phyloP scores from a whole-genome alignment of 441 rosid genomes.

The Dalechampia spathulata region DNA sequence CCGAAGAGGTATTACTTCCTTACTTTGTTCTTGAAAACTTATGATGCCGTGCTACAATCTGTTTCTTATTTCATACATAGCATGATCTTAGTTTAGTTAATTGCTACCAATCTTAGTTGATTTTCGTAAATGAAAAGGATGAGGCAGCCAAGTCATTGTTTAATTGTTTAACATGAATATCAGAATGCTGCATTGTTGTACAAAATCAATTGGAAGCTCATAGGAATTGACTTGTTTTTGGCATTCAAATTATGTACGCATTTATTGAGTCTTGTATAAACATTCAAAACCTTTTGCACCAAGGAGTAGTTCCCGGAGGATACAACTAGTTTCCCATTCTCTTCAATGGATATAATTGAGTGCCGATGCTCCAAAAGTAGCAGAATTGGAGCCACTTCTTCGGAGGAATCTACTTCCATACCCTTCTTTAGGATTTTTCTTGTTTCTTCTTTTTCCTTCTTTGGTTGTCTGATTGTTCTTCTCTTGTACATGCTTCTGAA shows the following conservation, averaged over 20 bases:
- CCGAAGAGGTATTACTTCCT: conserved; percentile 62
- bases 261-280: not conserved
- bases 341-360: too few relatives aligned
- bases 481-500: not conserved
- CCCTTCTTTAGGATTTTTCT: not conserved
- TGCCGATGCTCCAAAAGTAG: too few relatives aligned
- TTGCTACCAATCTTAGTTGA: too few relatives aligned
- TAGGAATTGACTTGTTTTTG: not conserved
- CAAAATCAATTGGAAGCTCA: not conserved
- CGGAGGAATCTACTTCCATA: not conserved
- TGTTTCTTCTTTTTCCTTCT: too few relatives aligned
- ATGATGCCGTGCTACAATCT: not conserved
- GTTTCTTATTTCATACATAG: too few relatives aligned
- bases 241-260: not conserved
- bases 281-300: not conserved
- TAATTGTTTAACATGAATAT: not conserved
- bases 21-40: conserved; percentile 1
- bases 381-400: not conserved
- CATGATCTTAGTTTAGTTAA: too few relatives aligned
- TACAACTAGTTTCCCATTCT: too few relatives aligned
- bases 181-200: not conserved
- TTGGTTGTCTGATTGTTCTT: not conserved
- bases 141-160: not conserved
- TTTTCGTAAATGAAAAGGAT: not conserved
- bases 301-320: too few relatives aligned